phyloP scores from a whole-genome alignment of 2,329 filamentous ascomycete genomes.

The Lomentospora prolificans region DNA sequence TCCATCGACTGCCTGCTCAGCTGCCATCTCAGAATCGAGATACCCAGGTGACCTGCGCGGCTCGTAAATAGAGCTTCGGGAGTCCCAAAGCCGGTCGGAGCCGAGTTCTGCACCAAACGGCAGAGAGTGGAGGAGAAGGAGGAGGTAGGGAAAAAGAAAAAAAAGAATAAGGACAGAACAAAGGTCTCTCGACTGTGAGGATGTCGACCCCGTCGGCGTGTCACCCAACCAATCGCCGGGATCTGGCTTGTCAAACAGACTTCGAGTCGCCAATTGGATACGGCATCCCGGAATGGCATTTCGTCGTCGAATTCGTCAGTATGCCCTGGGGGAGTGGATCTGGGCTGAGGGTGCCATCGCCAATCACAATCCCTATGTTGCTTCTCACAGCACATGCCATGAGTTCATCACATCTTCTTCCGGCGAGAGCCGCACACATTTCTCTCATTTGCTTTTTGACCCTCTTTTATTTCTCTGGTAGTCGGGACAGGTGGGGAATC shows the following conservation, averaged over 20 bases:
- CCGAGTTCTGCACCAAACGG: too few species aligned
- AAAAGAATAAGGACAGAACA: background rate
- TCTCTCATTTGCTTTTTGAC: background rate
- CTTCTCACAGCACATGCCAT: constrained; percentile 12
- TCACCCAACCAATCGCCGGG: background rate
- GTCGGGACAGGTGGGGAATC: background rate
- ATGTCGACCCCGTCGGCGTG: background rate
- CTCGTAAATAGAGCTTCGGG: background rate
- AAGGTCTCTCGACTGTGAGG: background rate
- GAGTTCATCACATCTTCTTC: constrained; percentile 13
- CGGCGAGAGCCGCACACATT: constrained; percentile 11
- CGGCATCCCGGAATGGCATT: background rate
- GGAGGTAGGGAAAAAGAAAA: background rate
- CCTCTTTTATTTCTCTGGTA: background rate
- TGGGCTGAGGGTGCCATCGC: constrained; percentile 5
- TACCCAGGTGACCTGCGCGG: background rate
- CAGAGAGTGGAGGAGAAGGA: too few species aligned
- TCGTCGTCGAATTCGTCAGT: background rate
- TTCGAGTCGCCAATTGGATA: background rate
- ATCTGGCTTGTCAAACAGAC: background rate
- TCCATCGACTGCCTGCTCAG: background rate
- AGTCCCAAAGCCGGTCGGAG: background rate
- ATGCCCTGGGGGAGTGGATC: background rate
- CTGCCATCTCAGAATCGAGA: background rate
- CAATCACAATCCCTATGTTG: constrained; percentile 12